Evolutionary conservation across 2,329 filamentous ascomycete species (phyloP).

Genomic region (Penicillium freii): DNA sequence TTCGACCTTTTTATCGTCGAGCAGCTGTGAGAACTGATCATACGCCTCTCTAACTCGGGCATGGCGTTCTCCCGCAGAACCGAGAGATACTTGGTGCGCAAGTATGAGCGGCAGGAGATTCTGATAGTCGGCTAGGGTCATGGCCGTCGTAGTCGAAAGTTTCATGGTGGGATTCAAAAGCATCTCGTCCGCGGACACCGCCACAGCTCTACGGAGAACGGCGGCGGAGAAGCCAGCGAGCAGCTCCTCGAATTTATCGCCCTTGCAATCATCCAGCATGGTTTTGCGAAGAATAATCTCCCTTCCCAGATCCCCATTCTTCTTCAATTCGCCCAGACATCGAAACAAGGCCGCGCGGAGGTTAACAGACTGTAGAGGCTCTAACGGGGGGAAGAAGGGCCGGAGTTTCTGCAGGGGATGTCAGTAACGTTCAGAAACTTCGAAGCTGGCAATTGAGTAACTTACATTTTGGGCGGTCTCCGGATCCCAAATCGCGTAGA

Average conservation of each 20-base stretch:
- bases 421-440: slow-evolving; percentile 5
- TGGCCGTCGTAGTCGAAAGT: slow-evolving; percentile 53
- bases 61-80: slow-evolving; percentile 59
- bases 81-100: slow-evolving; percentile 68
- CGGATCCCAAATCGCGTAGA: slow-evolving; percentile 81
- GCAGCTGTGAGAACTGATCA: slow-evolving; percentile 60
- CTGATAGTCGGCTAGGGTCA: slow-evolving; percentile 35
- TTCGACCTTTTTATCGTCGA: slow-evolving; percentile 62
- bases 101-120: slow-evolving; percentile 64
- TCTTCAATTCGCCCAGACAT: slow-evolving; percentile 80
- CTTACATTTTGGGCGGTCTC: slow-evolving; percentile 69
- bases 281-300: slow-evolving; percentile 84
- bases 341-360: slow-evolving; percentile 80
- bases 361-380: slow-evolving; percentile 87
- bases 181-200: slow-evolving; percentile 39
- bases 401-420: slow-evolving; percentile 70
- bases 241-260: slow-evolving; percentile 84
- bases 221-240: slow-evolving; percentile 79
- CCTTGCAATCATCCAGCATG: slow-evolving; percentile 94
- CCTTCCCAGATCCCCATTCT: slow-evolving; percentile 75
- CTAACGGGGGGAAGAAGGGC: slow-evolving; percentile 85
- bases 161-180: slow-evolving; percentile 53
- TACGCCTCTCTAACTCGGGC: slow-evolving; percentile 59
- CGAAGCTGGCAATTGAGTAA: neutral
- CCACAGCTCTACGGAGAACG: slow-evolving; percentile 69